phyloP scores from a whole-genome alignment of 169 alveolate species.

The Eimeria tenella region DNA sequence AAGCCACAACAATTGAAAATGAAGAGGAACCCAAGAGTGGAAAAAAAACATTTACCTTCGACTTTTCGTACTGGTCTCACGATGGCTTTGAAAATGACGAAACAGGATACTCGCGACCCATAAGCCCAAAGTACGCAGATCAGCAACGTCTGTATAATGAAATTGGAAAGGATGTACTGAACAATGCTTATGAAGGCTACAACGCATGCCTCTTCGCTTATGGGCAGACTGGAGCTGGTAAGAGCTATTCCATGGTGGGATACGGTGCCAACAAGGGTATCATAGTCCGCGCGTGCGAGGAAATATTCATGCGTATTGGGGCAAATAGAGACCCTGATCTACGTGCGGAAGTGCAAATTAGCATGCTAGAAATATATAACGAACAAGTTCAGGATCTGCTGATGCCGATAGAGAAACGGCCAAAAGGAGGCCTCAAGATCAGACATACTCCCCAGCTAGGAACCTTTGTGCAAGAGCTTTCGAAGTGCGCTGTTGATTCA shows the following conservation, averaged over 20 bases:
- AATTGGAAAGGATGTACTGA: slow-evolving; percentile 91
- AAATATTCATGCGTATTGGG: slow-evolving; percentile 89
- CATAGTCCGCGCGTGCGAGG: slow-evolving; percentile 94
- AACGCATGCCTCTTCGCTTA: slow-evolving; percentile 96
- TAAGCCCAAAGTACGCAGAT: slow-evolving; percentile 87
- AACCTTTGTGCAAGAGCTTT: slow-evolving; percentile 80
- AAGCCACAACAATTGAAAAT: slow-evolving; percentile 85
- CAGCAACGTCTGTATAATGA: slow-evolving; percentile 89
- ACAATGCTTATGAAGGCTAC: slow-evolving; percentile 96
- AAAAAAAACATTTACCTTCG: slow-evolving; percentile 91
- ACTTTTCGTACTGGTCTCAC: slow-evolving; percentile 95
- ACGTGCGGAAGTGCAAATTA: slow-evolving; percentile 81
- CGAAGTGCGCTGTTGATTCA: slow-evolving; percentile 87
- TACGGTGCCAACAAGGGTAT: slow-evolving; percentile 96
- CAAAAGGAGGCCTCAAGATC: slow-evolving; percentile 89
- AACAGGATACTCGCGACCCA: slow-evolving; percentile 83
- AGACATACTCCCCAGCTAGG: slow-evolving; percentile 89
- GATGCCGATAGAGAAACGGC: slow-evolving; percentile 87
- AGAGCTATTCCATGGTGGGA: slow-evolving; percentile 96
- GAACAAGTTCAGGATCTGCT: slow-evolving; percentile 94
- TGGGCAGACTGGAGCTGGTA: slow-evolving; percentile 92
- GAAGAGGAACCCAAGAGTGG: slow-evolving; percentile 82
- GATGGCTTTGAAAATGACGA: slow-evolving; percentile 91
- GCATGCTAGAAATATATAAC: slow-evolving; percentile 94
- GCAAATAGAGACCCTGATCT: slow-evolving; percentile 37